These are phyloP conservation scores for Podila epicladia DNA, from an alignment of 192 early-diverging fungal species.

Conservation along the genomic window DNA sequence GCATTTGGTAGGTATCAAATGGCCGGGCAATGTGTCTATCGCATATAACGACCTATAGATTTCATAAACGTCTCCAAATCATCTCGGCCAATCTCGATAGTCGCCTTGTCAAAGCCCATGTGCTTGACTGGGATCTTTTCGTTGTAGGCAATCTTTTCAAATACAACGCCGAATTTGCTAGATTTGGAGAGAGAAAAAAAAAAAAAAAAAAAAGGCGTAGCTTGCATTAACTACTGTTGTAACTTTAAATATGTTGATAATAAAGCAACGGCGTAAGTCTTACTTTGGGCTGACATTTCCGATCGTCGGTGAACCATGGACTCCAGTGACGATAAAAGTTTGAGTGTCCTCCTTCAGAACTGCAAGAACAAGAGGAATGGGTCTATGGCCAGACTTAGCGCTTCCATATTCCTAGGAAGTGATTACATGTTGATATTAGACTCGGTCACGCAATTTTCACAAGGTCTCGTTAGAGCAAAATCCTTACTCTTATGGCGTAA, in stretches of 20 bases:
- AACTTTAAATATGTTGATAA: too few species aligned
- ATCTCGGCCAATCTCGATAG: constrained; percentile 77
- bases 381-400: constrained; percentile 47
- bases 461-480: background rate
- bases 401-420: constrained; percentile 71
- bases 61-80: constrained; percentile 80
- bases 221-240: too few species aligned
- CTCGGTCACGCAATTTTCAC: too few species aligned
- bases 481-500: constrained; percentile 74
- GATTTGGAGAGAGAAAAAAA: background rate
- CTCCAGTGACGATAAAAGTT: constrained; percentile 77
- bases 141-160: constrained; percentile 77
- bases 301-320: constrained; percentile 59
- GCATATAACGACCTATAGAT: constrained; percentile 55
- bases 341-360: constrained; percentile 70
- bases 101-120: constrained; percentile 88
- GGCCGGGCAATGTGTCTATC: background rate
- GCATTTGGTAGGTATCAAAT: background rate
- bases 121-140: constrained; percentile 69
- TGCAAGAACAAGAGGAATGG: constrained; percentile 82
- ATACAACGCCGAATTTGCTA: constrained; percentile 85
- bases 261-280: constrained; percentile 13
- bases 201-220: background rate
- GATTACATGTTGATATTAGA: too few species aligned
- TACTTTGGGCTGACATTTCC: constrained; percentile 61